Evolutionary conservation across 2,329 filamentous ascomycete species (phyloP), one percentile per base, ranked within the genome.

Genomic region (Diaporthe australafricana): DNA sequence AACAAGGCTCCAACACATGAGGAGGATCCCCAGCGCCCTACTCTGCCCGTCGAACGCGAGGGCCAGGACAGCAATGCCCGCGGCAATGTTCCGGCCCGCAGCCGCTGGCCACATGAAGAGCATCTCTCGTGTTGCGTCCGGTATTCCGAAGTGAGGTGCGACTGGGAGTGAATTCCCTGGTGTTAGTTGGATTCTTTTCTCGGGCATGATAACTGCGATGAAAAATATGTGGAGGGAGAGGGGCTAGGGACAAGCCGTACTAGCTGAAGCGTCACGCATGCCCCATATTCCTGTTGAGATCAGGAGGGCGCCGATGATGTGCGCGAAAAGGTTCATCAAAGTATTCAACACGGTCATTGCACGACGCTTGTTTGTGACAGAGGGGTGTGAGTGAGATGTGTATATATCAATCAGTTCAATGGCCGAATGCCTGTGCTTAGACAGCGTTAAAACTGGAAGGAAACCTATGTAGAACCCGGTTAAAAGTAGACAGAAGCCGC

Each of bases 1-100:
- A 11, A 17, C 60, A 38, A 65, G n/a, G 42, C 60, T 65, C 60
- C 45, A 65, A n/a, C 60, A 65, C 45, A 42, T 20, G 7, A 50
- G 35, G 12, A 65, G 45, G n/a, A 65, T 50, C 3, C 60, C 45
- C 20, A 65, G n/a, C 27, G 60, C 60, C 42, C n/a, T 50, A 27
- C 60, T 48, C 40, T 63, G 60, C 20, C 27, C 57, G 12, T 48
- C 40, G 12, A 63, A 48, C 9, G 42, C 27, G 40, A 63, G 57
- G 12, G 42, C 27, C 6, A 48, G 12, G 17, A 42, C 27, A 1
- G 35, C 57, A 20, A 48, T 16, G 12, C 60, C 60, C 11, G 42
- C 60, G 14, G 27, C 32, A 12, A 48, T 38, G n/a, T 65, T 65
- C 27, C 60, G 12, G 6, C 60, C 60, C 12, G 60, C 60, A 2